These are phyloP conservation scores for Talaromyces amestolkiae DNA, from an alignment of 2,329 filamentous ascomycete species.

Conservation along the genomic window DNA sequence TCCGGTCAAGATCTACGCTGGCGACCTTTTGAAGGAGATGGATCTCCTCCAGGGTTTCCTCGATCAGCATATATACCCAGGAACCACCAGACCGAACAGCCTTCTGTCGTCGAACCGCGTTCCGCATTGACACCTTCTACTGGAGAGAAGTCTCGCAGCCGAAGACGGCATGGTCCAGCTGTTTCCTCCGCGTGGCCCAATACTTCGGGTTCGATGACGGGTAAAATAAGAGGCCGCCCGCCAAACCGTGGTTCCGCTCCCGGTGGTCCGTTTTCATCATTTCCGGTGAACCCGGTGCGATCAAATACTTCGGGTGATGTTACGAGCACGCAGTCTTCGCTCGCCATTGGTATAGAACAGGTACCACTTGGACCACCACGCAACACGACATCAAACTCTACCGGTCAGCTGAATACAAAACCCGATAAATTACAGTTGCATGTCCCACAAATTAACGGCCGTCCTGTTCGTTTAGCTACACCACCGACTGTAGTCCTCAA, in stretches of 20 bases:
- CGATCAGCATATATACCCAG: slow-evolving; percentile 72
- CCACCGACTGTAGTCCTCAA: slow-evolving; percentile 43
- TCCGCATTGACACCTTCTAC: slow-evolving; percentile 69
- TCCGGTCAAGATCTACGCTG: slow-evolving; percentile 40
- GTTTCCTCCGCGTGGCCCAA: slow-evolving; percentile 89
- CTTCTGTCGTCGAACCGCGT: slow-evolving; percentile 56
- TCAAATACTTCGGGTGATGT: slow-evolving; percentile 47
- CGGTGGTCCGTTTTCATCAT: slow-evolving; percentile 68
- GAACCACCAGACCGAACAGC: slow-evolving; percentile 32
- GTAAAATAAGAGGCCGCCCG: slow-evolving; percentile 75
- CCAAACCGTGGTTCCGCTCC: slow-evolving; percentile 67
- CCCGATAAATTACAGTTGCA: slow-evolving; percentile 23
- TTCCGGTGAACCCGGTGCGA: slow-evolving; percentile 60
- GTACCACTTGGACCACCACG: slow-evolving; percentile 24
- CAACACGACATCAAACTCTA: slow-evolving; percentile 1
- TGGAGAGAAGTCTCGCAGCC: slow-evolving; percentile 42
- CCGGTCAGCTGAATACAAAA: not conserved
- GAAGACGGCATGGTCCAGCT: slow-evolving; percentile 72
- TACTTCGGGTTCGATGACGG: slow-evolving; percentile 58
- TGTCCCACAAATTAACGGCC: slow-evolving; percentile 42
- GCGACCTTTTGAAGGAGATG: slow-evolving; percentile 53
- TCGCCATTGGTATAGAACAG: slow-evolving; percentile 46
- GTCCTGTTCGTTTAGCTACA: slow-evolving; percentile 43
- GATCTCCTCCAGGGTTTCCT: slow-evolving; percentile 69
- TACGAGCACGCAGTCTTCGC: slow-evolving; percentile 37